phyloP scores from a whole-genome alignment of 495 filamentous ascomycete genomes.

The Aspergillus nanangensis region DNA sequence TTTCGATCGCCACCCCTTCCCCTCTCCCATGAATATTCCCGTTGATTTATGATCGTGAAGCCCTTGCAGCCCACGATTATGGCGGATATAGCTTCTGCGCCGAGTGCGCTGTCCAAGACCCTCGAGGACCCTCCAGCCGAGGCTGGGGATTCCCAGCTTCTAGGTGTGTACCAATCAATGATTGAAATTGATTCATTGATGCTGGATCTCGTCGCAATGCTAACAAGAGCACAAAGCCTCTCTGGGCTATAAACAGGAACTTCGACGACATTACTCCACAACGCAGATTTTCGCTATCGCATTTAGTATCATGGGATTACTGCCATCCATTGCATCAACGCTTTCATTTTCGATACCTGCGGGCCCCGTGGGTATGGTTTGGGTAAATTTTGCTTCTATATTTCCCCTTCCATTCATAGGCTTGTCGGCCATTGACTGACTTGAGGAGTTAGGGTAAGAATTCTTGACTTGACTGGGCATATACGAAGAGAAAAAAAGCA shows the following conservation, averaged over 20 bases:
- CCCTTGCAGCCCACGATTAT: no score
- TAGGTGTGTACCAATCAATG: no score
- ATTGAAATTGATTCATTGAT: neutral
- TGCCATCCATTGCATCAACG: slow-evolving; percentile 64
- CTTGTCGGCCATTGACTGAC: slow-evolving; percentile 13
- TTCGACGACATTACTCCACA: slow-evolving; percentile 62
- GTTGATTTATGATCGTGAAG: neutral
- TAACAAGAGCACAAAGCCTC: slow-evolving; percentile 17
- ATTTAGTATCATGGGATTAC: slow-evolving; percentile 66
- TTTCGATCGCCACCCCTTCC: no score
- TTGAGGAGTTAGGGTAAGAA: slow-evolving; percentile 28
- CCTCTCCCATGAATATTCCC: neutral
- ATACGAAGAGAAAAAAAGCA: neutral
- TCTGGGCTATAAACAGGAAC: slow-evolving; percentile 66
- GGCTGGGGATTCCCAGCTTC: slow-evolving; percentile 26
- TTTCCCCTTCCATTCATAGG: neutral
- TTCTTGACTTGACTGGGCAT: neutral
- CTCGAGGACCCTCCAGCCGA: slow-evolving; percentile 5
- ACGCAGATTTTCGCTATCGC: slow-evolving; percentile 66
- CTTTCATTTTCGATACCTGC: slow-evolving; percentile 61
- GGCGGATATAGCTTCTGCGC: no score
- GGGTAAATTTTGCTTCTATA: slow-evolving; percentile 33
- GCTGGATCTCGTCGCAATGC: neutral
- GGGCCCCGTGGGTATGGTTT: slow-evolving; percentile 66
- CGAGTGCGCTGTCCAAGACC: no score